A percentile compares a stretch with the other conserved stretches of the same genome.
These are phyloP conservation scores for Ophiostoma sp. DNA, from an alignment of 2,329 filamentous ascomycete genomes.

Conservation along the genomic window DNA sequence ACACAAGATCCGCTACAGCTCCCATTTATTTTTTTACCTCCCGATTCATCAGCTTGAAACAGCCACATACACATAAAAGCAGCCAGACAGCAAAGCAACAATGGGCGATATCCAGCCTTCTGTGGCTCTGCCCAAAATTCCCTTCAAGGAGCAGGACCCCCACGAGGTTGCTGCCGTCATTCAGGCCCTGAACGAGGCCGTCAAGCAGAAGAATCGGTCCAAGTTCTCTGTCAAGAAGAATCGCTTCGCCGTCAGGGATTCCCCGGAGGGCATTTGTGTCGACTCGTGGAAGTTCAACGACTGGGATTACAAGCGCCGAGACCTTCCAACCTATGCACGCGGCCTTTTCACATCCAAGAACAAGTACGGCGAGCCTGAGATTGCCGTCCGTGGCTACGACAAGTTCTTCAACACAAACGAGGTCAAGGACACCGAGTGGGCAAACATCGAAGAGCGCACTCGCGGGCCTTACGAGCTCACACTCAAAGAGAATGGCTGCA, in stretches of 20 bases:
- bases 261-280: slow-evolving; percentile 60
- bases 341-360: slow-evolving; percentile 82
- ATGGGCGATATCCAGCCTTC: not conserved
- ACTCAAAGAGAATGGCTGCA: slow-evolving; percentile 98
- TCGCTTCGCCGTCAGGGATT: slow-evolving; percentile 63
- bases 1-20: not conserved
- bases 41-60: not conserved
- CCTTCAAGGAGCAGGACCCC: slow-evolving; percentile 64
- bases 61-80: not conserved
- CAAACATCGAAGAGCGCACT: slow-evolving; percentile 68
- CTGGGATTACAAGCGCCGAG: slow-evolving; percentile 86
- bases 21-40: not conserved
- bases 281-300: slow-evolving; percentile 93
- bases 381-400: slow-evolving; percentile 87
- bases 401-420: slow-evolving; percentile 97
- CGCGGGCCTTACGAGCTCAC: slow-evolving; percentile 89
- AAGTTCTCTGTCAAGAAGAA: slow-evolving; percentile 72
- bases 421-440: slow-evolving; percentile 75
- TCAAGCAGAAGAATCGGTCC: slow-evolving; percentile 52
- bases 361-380: slow-evolving; percentile 62
- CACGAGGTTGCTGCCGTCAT: slow-evolving; percentile 63
- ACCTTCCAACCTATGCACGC: slow-evolving; percentile 86
- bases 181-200: slow-evolving; percentile 53
- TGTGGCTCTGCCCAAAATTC: slow-evolving; percentile 38
- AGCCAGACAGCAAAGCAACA: not conserved